Evolutionary conservation across 2,329 filamentous ascomycete species (phyloP).

Genomic region (Pyrenophora seminiperda): DNA sequence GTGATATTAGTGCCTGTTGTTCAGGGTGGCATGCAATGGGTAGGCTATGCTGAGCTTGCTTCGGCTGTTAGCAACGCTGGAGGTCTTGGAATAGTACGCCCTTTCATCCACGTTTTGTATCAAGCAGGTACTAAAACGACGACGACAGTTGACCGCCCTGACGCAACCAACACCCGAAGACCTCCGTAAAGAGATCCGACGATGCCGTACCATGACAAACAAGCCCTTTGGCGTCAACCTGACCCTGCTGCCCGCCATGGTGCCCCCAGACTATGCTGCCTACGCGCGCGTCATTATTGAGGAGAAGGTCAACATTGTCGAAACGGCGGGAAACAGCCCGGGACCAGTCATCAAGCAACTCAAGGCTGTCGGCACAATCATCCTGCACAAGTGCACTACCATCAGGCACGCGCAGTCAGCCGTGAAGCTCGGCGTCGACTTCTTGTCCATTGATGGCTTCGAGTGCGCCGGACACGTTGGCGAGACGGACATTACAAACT

Average conservation of each 20-base stretch:
- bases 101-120: not conserved
- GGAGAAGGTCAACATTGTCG: slow-evolving; percentile 87
- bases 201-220: slow-evolving; percentile 78
- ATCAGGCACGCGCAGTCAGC: slow-evolving; percentile 92
- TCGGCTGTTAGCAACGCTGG: slow-evolving; percentile 71
- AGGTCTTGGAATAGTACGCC: slow-evolving; percentile 70
- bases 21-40: slow-evolving; percentile 87
- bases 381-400: slow-evolving; percentile 97
- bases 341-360: slow-evolving; percentile 89
- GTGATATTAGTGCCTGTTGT: slow-evolving; percentile 70
- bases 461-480: slow-evolving; percentile 93
- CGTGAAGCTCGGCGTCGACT: slow-evolving; percentile 93
- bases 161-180: slow-evolving; percentile 92
- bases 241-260: slow-evolving; percentile 86
- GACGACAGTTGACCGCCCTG: slow-evolving; percentile 70
- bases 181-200: slow-evolving; percentile 89
- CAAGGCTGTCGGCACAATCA: slow-evolving; percentile 76
- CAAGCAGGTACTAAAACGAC: slow-evolving; percentile 22
- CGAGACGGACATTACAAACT: slow-evolving; percentile 86
- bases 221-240: slow-evolving; percentile 92
- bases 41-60: slow-evolving; percentile 79
- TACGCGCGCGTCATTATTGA: slow-evolving; percentile 94
- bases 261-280: slow-evolving; percentile 87
- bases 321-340: slow-evolving; percentile 89
- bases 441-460: slow-evolving; percentile 95